phyloP scores from a whole-genome alignment of 768 basidiomycete genomes.

The Tephrocybe sp. region DNA sequence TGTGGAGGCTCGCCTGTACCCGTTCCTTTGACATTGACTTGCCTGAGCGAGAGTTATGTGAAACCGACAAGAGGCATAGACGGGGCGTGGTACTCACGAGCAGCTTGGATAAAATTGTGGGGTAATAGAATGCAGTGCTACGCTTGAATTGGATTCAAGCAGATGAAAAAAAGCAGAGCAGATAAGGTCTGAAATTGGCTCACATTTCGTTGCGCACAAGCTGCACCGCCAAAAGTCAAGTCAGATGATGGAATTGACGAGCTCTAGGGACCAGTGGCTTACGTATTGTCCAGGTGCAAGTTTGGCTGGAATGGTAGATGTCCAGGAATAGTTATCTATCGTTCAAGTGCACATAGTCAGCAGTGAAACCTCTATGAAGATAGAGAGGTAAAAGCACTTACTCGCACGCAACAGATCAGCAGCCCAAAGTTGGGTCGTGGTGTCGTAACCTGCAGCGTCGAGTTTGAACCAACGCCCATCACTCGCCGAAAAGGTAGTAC shows the following conservation, averaged over 20 bases:
- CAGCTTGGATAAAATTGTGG: slow-evolving; percentile 51
- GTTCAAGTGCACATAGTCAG: not conserved
- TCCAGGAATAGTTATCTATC: slow-evolving; percentile 38
- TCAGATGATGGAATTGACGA: no score
- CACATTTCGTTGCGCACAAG: slow-evolving; percentile 50
- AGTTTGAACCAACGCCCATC: slow-evolving; percentile 48
- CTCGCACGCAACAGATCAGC: slow-evolving; percentile 40
- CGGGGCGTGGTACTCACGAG: slow-evolving; percentile 32
- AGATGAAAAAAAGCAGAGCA: slow-evolving; percentile 9
- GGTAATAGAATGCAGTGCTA: slow-evolving; percentile 42
- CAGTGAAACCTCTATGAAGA: no score
- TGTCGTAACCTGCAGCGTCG: slow-evolving; percentile 43
- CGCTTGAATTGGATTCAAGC: slow-evolving; percentile 21
- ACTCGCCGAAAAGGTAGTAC: slow-evolving; percentile 35
- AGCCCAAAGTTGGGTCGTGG: slow-evolving; percentile 37
- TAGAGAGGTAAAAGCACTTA: slow-evolving; percentile 22
- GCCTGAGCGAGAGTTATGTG: not conserved
- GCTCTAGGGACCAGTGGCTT: no score
- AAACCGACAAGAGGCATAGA: not conserved
- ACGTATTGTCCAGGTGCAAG: slow-evolving; percentile 49
- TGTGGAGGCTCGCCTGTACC: slow-evolving; percentile 33
- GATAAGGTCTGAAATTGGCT: slow-evolving; percentile 5
- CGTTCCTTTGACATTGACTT: slow-evolving; percentile 33
- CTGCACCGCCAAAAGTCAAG: slow-evolving; percentile 20
- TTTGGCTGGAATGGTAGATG: slow-evolving; percentile 39